Conservation (phyloP, 805 yeast genomes). For the Pichia phayaonensis region DNA sequence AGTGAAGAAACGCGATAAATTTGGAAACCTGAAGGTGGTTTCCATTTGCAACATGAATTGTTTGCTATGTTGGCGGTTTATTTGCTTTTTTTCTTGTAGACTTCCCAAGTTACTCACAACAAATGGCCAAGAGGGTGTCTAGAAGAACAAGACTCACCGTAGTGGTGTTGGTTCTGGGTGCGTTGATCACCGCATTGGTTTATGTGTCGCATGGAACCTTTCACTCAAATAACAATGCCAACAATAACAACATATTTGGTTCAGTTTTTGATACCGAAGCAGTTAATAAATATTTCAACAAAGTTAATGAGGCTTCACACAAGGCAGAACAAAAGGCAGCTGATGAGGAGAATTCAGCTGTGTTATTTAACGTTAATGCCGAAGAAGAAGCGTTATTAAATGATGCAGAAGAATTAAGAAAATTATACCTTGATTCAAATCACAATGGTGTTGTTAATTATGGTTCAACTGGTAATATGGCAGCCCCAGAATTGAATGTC, state of each 20-base stretch:
- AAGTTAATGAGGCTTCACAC: background rate
- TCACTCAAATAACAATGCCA: background rate
- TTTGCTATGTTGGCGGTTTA: background rate
- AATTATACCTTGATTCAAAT: slow-evolving; percentile 17
- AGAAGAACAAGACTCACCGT: background rate
- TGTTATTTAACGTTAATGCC: background rate
- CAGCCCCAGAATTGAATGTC: background rate
- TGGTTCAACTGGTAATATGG: slow-evolving; percentile 25
- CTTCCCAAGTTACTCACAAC: background rate
- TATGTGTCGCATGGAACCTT: background rate
- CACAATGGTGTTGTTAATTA: slow-evolving; percentile 17
- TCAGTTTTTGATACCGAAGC: slow-evolving; percentile 1
- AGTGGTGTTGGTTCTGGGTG: background rate
- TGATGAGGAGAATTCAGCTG: background rate
- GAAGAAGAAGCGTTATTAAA: slow-evolving; percentile 7
- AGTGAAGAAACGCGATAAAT: background rate
- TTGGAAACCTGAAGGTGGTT: background rate
- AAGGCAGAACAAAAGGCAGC: background rate
- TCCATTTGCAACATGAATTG: background rate
- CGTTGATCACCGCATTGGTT: background rate
- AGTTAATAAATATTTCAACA: slow-evolving; percentile 2
- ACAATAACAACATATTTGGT: background rate
- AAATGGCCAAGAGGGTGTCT: background rate
- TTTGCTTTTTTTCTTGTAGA: background rate
- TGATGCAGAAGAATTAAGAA: slow-evolving; percentile 18